These are phyloP conservation scores for Ploettnerulaceae sp. DNA, from an alignment of 2,329 filamentous ascomycete species.

Conservation along the genomic window DNA sequence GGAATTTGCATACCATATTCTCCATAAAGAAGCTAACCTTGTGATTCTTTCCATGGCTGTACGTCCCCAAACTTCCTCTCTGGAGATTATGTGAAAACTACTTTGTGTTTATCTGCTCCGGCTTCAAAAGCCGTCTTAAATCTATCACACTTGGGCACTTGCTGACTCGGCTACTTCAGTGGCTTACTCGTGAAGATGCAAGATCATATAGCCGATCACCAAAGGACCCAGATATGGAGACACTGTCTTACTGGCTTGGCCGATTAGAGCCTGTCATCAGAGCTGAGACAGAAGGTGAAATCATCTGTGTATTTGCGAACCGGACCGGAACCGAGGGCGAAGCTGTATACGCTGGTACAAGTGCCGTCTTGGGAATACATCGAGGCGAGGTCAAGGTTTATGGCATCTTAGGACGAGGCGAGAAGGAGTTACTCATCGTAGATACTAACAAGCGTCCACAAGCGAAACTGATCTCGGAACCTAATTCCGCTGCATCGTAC, in stretches of 20 bases:
- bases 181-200: slow-evolving; percentile 58
- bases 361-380: slow-evolving; percentile 62
- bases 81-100: too few relatives aligned
- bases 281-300: slow-evolving; percentile 47
- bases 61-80: too few relatives aligned
- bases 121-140: too few relatives aligned
- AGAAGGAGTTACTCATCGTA: slow-evolving; percentile 63
- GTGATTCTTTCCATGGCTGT: slow-evolving; percentile 74
- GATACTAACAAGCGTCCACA: slow-evolving; percentile 42
- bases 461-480: slow-evolving; percentile 26
- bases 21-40: slow-evolving; percentile 52
- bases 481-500: slow-evolving; percentile 17
- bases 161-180: slow-evolving; percentile 35
- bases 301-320: slow-evolving; percentile 68
- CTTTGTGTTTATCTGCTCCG: too few relatives aligned
- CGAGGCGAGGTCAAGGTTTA: slow-evolving; percentile 63
- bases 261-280: slow-evolving; percentile 63
- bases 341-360: slow-evolving; percentile 68
- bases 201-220: slow-evolving; percentile 44
- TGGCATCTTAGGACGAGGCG: slow-evolving; percentile 64
- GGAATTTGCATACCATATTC: slow-evolving; percentile 48
- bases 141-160: too few relatives aligned
- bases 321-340: slow-evolving; percentile 62
- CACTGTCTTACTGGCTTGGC: slow-evolving; percentile 69
- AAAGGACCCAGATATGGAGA: slow-evolving; percentile 64